These are phyloP conservation scores for Neofusicoccum ribis DNA, from an alignment of 2,329 filamentous ascomycete species.

Conservation along the genomic window DNA sequence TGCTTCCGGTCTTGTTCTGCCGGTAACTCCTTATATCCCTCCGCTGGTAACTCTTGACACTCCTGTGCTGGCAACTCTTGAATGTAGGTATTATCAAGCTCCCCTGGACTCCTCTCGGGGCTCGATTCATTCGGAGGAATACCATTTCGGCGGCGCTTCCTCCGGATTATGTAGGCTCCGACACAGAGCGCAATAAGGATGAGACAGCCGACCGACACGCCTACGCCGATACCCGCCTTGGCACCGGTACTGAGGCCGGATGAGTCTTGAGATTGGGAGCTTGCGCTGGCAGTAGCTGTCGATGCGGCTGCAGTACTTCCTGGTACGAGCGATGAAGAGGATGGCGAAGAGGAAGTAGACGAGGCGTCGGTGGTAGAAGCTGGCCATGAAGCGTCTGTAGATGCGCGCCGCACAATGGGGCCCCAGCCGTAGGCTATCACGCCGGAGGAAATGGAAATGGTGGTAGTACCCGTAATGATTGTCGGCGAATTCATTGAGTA, in stretches of 20 bases:
- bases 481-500: no score
- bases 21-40: no score
- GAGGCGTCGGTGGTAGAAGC: no score
- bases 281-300: no score
- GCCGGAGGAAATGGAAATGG: background rate
- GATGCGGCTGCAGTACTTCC: background rate
- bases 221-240: background rate
- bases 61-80: no score
- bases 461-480: no score
- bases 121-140: no score
- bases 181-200: background rate
- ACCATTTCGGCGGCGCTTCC: background rate
- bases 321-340: background rate
- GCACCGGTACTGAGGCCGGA: background rate
- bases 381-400: background rate
- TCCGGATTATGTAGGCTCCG: background rate
- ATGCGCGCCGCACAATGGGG: background rate
- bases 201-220: background rate
- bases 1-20: no score
- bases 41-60: no score
- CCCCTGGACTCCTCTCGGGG: no score
- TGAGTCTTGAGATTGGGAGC: background rate
- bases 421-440: background rate
- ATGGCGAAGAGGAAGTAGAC: background rate
- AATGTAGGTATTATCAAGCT: no score